These are phyloP conservation scores for Kodamaea neixiangensis DNA, from an alignment of 805 yeast genomes.

Conservation along the genomic window DNA sequence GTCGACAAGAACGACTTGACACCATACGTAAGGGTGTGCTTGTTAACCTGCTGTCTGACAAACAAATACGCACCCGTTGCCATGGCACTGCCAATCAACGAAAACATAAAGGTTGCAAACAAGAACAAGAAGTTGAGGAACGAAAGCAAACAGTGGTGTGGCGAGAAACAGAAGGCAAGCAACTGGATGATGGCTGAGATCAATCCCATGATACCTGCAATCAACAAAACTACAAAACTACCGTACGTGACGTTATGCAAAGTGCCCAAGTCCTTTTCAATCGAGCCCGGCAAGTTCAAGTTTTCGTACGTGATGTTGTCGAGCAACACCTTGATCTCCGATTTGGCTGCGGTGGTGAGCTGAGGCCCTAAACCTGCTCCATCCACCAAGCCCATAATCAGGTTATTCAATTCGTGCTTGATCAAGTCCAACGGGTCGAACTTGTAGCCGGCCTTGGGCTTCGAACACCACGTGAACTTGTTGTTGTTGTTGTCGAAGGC, in stretches of 20 bases:
- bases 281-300: constrained; percentile 54
- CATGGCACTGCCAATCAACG: constrained; percentile 51
- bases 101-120: constrained; percentile 46
- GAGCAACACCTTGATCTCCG: constrained; percentile 22
- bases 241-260: constrained; percentile 54
- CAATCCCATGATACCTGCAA: constrained; percentile 35
- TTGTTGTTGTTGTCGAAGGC: constrained; percentile 27
- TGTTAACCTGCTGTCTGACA: constrained; percentile 53
- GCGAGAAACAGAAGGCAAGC: constrained; percentile 44
- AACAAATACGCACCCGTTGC: constrained; percentile 63
- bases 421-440: constrained; percentile 52
- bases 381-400: constrained; percentile 24
- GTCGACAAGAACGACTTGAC: constrained; percentile 52
- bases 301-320: constrained; percentile 28
- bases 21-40: constrained; percentile 51
- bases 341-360: constrained; percentile 14
- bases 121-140: constrained; percentile 47
- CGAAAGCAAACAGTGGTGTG: constrained; percentile 45
- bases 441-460: constrained; percentile 54
- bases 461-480: constrained; percentile 51
- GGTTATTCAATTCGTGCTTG: constrained; percentile 32
- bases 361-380: constrained; percentile 24
- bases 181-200: constrained; percentile 51
- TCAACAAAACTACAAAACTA: constrained; percentile 49
- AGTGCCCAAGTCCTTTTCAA: constrained; percentile 47